These are phyloP conservation scores for Apium graveolens DNA, from an alignment of 129 eudicot genomes.

Conservation along the genomic window DNA sequence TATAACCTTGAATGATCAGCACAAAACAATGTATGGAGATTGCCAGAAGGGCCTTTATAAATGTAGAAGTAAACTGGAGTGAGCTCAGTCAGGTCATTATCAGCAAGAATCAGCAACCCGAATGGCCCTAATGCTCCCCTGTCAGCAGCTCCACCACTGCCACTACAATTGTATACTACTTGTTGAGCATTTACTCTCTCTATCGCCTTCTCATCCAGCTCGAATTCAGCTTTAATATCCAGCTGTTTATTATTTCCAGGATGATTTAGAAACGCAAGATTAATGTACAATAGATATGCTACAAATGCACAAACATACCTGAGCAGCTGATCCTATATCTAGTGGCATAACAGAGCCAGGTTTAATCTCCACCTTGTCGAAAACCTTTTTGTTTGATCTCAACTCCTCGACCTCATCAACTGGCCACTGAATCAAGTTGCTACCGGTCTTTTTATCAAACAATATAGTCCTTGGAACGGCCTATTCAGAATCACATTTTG, in stretches of 20 bases:
- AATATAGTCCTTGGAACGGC: conserved; percentile 71
- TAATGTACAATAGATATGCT: not conserved
- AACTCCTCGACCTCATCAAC: conserved; percentile 69
- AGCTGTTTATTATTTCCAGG: conserved; percentile 24
- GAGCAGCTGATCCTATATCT: conserved; percentile 43
- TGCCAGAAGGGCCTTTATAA: conserved; percentile 36
- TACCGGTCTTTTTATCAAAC: conserved; percentile 56
- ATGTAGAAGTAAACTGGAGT: conserved; percentile 51
- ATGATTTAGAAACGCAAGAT: not conserved
- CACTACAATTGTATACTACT: conserved; percentile 37
- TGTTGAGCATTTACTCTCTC: conserved; percentile 23
- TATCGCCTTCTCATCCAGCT: conserved; percentile 37
- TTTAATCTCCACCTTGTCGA: conserved; percentile 33
- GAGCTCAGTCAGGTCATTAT: conserved; percentile 22
- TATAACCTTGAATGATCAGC: conserved; percentile 38
- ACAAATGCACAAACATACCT: conserved; percentile 28
- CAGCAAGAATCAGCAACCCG: conserved; percentile 38
- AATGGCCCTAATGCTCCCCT: conserved; percentile 54
- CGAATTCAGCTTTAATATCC: conserved; percentile 72
- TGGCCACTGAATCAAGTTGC: conserved; percentile 74
- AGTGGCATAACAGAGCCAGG: conserved; percentile 72
- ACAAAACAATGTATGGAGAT: conserved; percentile 37
- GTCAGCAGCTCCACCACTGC: conserved; percentile 28
- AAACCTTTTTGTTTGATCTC: conserved; percentile 35
- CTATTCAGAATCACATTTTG: conserved; percentile 15